Percentiles rank a stretch among this genome's conserved stretches.
phyloP scores from a whole-genome alignment of 139 green algal species.

The Chlamydomonas sphaeroides region DNA sequence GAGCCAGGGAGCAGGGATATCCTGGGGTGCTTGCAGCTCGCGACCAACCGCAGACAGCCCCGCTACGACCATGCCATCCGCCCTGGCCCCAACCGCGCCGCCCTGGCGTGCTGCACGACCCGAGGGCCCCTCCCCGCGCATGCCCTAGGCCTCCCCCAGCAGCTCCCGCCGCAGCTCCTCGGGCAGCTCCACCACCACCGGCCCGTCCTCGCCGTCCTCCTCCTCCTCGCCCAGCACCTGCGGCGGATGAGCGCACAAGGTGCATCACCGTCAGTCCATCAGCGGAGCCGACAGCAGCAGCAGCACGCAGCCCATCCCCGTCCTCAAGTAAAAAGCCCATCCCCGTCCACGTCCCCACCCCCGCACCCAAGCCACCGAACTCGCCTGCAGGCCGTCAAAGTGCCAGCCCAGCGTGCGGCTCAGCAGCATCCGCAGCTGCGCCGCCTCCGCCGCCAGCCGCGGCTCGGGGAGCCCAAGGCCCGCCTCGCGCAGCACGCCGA shows the following conservation, averaged over 20 bases:
- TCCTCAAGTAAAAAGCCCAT: background rate
- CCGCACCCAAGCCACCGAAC: conserved; percentile 23
- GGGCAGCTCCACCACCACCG: conserved; percentile 66
- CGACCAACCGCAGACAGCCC: too few relatives aligned
- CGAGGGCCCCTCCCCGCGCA: too few relatives aligned
- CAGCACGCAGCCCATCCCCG: background rate
- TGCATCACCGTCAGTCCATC: background rate
- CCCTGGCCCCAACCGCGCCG: too few relatives aligned
- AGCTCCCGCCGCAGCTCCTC: conserved; percentile 27
- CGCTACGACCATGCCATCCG: too few relatives aligned
- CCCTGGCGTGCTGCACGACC: too few relatives aligned
- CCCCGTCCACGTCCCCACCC: background rate
- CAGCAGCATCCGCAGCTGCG: conserved; percentile 53
- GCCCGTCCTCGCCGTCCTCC: conserved; percentile 65
- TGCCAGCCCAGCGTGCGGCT: conserved; percentile 63
- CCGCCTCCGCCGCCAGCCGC: too few relatives aligned
- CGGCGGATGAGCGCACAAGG: background rate
- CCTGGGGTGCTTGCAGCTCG: too few relatives aligned
- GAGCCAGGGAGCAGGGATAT: too few relatives aligned
- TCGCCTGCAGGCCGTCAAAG: conserved; percentile 41
- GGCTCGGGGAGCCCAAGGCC: too few relatives aligned
- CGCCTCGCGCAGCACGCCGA: conserved; percentile 15
- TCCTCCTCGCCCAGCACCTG: conserved; percentile 30
- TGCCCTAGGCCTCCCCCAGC: too few relatives aligned
- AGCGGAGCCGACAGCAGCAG: background rate